A percentile compares a stretch with the other conserved stretches of the same genome.
Conservation (phyloP, 768 basidiomycete species). For the Lentinula edodes region DNA sequence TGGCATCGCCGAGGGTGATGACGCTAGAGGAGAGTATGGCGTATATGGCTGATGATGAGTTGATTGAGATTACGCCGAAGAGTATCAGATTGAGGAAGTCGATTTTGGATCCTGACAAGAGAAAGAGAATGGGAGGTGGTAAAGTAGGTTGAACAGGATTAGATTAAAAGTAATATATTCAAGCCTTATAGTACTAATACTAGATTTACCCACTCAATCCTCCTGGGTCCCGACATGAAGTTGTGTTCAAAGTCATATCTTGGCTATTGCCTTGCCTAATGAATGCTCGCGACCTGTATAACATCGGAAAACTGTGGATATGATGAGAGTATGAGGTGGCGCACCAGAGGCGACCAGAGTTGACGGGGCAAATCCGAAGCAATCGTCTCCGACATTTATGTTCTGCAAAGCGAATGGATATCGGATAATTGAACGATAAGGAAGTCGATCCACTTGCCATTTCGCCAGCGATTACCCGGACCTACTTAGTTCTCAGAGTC, state of each 20-base stretch:
- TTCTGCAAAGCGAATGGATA: slow-evolving; percentile 33
- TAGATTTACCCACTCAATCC: slow-evolving; percentile 28
- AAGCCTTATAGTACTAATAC: neutral
- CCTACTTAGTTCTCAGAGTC: slow-evolving; percentile 29
- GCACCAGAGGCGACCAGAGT: slow-evolving; percentile 71
- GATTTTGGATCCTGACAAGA: slow-evolving; percentile 30
- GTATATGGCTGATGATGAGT: slow-evolving; percentile 46
- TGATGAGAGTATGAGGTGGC: neutral
- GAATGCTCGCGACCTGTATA: slow-evolving; percentile 44
- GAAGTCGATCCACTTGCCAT: slow-evolving; percentile 40
- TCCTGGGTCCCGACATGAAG: neutral
- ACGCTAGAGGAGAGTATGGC: slow-evolving; percentile 40
- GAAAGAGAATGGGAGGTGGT: slow-evolving; percentile 17
- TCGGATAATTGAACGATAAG: slow-evolving; percentile 5
- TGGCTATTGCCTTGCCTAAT: slow-evolving; percentile 50
- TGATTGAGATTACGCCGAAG: slow-evolving; percentile 41
- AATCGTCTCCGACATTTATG: slow-evolving; percentile 59
- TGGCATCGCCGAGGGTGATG: slow-evolving; percentile 38
- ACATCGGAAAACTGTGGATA: slow-evolving; percentile 5
- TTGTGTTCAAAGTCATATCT: neutral
- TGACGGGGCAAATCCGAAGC: slow-evolving; percentile 81
- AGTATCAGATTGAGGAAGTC: slow-evolving; percentile 37
- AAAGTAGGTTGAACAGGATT: slow-evolving; percentile 8
- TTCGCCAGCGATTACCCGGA: slow-evolving; percentile 82
- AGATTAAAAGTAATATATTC: neutral